Percentiles rank a stretch among this genome's conserved stretches.
phyloP scores from a whole-genome alignment of 2,329 filamentous ascomycete genomes.

The Ilyonectria sp. region DNA sequence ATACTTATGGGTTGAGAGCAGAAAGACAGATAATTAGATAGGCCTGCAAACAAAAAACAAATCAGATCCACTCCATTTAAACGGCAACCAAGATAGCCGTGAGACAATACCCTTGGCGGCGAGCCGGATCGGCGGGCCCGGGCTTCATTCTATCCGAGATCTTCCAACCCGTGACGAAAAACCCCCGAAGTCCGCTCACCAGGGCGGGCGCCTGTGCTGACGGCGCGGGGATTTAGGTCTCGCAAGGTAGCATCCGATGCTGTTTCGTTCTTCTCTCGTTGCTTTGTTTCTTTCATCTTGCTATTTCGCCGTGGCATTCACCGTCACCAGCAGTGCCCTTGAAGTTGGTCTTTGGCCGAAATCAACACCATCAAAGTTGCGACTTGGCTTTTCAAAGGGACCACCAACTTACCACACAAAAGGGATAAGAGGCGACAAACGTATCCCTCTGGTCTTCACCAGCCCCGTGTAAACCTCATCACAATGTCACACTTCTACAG shows the following conservation, averaged over 20 bases:
- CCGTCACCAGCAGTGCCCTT: too few relatives aligned
- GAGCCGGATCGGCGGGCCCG: background rate
- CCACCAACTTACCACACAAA: background rate
- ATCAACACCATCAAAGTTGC: background rate
- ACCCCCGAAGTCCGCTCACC: slow-evolving; percentile 19
- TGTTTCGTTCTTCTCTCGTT: background rate
- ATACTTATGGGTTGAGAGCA: too few relatives aligned
- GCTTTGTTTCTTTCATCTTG: background rate
- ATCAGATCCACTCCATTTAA: background rate
- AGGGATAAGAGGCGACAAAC: too few relatives aligned
- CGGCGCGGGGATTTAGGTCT: slow-evolving; percentile 7
- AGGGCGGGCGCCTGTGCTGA: slow-evolving; percentile 5
- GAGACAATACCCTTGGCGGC: background rate
- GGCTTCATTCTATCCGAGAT: slow-evolving; percentile 3
- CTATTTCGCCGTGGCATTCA: background rate
- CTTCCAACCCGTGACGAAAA: slow-evolving; percentile 5
- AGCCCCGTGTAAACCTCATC: background rate
- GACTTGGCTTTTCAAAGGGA: background rate
- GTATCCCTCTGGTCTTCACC: too few relatives aligned
- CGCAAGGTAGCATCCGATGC: background rate
- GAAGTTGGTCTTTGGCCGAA: too few relatives aligned
- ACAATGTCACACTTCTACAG: slow-evolving; percentile 34
- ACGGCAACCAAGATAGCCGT: background rate
- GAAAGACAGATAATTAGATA: too few relatives aligned
- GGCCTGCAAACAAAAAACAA: background rate